Evolutionary conservation across 192 early-diverging fungal species (phyloP).

Genomic region (Backusella macrospora): DNA sequence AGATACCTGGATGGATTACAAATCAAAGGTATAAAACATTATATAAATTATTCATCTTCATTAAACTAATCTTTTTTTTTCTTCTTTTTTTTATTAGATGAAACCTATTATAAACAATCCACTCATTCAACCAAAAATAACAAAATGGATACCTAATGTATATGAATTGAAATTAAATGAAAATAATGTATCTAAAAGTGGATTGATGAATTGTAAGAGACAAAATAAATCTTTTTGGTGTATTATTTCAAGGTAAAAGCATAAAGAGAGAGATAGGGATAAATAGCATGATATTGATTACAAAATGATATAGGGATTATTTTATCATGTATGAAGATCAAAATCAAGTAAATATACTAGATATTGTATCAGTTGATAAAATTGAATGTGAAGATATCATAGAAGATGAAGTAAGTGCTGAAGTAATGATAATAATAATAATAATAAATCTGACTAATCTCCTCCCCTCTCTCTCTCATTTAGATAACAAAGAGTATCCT

Average conservation of each 20-base stretch:
- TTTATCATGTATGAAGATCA: constrained; percentile 18
- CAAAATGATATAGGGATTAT: not conserved
- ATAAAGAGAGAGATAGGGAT: not conserved
- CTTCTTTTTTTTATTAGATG: not conserved
- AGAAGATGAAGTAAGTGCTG: not conserved
- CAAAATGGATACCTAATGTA: constrained; percentile 7
- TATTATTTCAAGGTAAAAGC: not conserved
- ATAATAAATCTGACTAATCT: too few relatives aligned
- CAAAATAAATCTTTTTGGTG: constrained; percentile 8
- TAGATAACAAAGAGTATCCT: constrained; percentile 1
- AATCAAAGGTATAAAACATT: constrained; percentile 2
- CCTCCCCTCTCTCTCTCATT: too few relatives aligned
- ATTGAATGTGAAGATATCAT: not conserved
- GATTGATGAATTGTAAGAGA: not conserved
- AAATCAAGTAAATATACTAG: constrained; percentile 6
- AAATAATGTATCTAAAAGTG: not conserved
- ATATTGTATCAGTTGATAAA: constrained; percentile 3
- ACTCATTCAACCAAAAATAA: constrained; percentile 5
- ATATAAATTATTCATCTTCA: too few relatives aligned
- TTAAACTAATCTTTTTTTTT: too few relatives aligned
- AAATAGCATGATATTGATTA: not conserved
- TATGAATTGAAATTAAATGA: constrained; percentile 1
- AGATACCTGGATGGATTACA: not conserved
- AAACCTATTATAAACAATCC: constrained; percentile 5
- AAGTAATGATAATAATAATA: too few relatives aligned